phyloP scores from a whole-genome alignment of 371 early-diverging fungal genomes.

The Dinochytrium kinnereticum region DNA sequence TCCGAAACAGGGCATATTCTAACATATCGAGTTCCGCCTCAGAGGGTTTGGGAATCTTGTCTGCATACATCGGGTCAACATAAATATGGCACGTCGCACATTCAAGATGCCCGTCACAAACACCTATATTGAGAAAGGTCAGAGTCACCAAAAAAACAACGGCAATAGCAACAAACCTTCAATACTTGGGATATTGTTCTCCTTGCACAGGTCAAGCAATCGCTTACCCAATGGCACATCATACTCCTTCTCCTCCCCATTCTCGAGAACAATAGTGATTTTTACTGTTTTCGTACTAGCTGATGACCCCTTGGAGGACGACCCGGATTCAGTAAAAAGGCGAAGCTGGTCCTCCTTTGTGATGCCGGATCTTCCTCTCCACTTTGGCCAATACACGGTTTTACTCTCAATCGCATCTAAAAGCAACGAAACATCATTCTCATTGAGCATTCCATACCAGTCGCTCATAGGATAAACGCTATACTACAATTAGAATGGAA shows the following conservation, averaged over 20 bases:
- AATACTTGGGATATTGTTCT: conserved; percentile 23
- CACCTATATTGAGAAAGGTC: neutral
- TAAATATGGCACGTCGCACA: conserved; percentile 40
- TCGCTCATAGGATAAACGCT: conserved; percentile 31
- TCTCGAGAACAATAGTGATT: conserved; percentile 10
- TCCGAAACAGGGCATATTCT: conserved; percentile 33
- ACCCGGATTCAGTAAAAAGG: neutral
- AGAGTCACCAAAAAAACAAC: neutral
- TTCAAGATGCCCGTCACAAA: conserved; percentile 37
- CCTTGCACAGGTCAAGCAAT: conserved; percentile 20
- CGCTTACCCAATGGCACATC: conserved; percentile 20
- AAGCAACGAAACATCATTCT: neutral
- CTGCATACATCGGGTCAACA: neutral
- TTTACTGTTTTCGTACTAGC: neutral
- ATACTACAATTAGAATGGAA: too few relatives aligned
- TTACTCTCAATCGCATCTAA: conserved; percentile 4
- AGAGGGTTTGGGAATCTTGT: conserved; percentile 17
- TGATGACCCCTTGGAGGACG: neutral
- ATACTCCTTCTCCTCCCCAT: neutral
- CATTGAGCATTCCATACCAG: conserved; percentile 33
- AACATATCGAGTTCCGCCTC: conserved; percentile 40
- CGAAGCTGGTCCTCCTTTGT: neutral
- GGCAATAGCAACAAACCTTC: conserved; percentile 17
- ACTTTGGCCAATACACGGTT: conserved; percentile 30
- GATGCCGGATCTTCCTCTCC: conserved; percentile 27